phyloP scores from a whole-genome alignment of 192 early-diverging fungal genomes.

The Haplosporangium gracile region DNA sequence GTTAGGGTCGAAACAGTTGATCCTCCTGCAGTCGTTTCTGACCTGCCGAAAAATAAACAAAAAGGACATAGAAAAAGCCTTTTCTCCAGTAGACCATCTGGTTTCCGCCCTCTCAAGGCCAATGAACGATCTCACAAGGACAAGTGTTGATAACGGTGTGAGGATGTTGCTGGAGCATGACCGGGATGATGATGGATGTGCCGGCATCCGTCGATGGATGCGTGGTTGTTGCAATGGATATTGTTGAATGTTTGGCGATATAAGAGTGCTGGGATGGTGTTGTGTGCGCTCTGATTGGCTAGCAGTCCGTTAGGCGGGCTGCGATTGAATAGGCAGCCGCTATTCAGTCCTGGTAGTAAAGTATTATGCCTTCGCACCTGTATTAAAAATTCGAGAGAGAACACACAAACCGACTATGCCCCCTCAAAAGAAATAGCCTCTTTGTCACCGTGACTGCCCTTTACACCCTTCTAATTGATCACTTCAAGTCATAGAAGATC shows the following conservation, averaged over 20 bases:
- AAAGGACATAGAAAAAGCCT: neutral
- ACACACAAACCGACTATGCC: constrained; percentile 18
- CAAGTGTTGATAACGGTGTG: neutral
- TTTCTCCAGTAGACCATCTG: neutral
- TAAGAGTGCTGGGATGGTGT: neutral
- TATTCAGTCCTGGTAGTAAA: constrained; percentile 14
- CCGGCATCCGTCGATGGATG: constrained; percentile 32
- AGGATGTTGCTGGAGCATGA: neutral
- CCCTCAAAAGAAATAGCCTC: constrained; percentile 10
- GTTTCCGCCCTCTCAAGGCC: too few species aligned
- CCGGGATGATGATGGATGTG: neutral
- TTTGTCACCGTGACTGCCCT: neutral
- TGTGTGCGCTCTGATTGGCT: constrained; percentile 44
- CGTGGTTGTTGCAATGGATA: neutral
- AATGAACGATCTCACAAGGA: neutral
- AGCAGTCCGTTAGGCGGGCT: neutral
- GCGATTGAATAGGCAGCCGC: constrained; percentile 7
- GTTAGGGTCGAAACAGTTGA: neutral
- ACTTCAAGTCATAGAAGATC: neutral
- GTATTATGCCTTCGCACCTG: constrained; percentile 33
- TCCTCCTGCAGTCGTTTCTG: neutral
- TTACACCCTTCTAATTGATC: neutral
- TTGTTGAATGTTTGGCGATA: constrained; percentile 20
- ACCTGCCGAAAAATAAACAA: neutral
- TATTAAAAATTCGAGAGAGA: constrained; percentile 48